Base-by-base conservation (phyloP, 1,139 yeast species). In the Scheffersomyces lignicola region DNA sequence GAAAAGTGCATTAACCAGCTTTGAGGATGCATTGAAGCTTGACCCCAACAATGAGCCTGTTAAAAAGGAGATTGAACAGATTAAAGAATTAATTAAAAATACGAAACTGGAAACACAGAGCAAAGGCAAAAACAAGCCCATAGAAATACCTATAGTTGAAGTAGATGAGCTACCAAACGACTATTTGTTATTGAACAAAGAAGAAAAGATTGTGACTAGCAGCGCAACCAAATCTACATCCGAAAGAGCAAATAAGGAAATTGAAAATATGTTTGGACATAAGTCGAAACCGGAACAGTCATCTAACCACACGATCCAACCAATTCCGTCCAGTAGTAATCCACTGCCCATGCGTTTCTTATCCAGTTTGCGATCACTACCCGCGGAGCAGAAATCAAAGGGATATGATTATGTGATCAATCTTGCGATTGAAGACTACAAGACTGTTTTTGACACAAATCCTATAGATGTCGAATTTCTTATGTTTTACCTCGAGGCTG, bases 401-500 rank as follows among this genome's bases (percentile, higher is more conserved):
- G 73, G 75, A 1, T 74, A 74, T 41, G 38, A 49, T 13, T 75
- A 66, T 42, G 62, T 78, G 7, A 50, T 77, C 10, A 38, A 45
- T 2, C 39, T 77, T 1, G 47, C 62, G 2, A 43, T 64, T 0
- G 36, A 42, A 0, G 57, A 60, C 2, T 60, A 69, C 27, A 32
- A 47, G 1, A 50, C 52, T 1, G 49, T 78, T 2, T 78, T 76
- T 41, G 47, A 55, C 2, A 42, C 53, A 2, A 68, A 74, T 3
- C 87, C 87, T 1, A 56, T 83, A 1, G 90, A 83, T 39, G 56
- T 76, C 0, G 78, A 75, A 12, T 70, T 77, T 37, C 55, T 83
- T 11, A 71, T 69, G 18, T 76, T 79, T 43, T 66, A 69, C 34
- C 41, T 81, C 9, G 78, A 76, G 32, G 74, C 83, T 0, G 62